Conservation (phyloP, 179 eudicot species). For the Patellifolia procumbens region DNA sequence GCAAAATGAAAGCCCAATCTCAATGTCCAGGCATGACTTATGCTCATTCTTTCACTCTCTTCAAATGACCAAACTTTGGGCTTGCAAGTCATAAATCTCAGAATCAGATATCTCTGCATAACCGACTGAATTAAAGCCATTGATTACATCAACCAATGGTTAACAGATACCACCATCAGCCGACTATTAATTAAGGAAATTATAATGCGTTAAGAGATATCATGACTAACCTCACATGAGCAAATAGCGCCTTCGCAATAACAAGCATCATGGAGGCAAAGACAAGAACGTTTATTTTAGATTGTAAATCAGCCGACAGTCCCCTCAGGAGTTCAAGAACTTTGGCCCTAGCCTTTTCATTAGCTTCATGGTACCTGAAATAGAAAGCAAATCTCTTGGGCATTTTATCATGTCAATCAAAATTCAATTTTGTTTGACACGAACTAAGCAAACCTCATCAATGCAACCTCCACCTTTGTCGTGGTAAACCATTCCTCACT, state of each 20-base stretch:
- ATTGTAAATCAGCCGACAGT: constrained; percentile 75
- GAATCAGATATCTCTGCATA: background rate
- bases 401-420: constrained; percentile 8
- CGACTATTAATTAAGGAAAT: background rate
- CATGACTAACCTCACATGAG: constrained; percentile 83
- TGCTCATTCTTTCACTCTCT: background rate
- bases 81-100: background rate
- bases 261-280: constrained; percentile 92
- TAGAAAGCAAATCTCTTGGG: constrained; percentile 15
- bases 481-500: constrained; percentile 99
- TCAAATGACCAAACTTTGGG: background rate
- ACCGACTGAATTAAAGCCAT: background rate
- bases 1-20: background rate
- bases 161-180: background rate
- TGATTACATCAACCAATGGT: background rate
- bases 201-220: background rate
- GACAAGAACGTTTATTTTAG: constrained; percentile 75
- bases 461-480: constrained; percentile 79
- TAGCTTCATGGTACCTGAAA: constrained; percentile 86
- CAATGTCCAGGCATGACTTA: background rate
- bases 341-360: constrained; percentile 69
- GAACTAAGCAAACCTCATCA: constrained; percentile 50
- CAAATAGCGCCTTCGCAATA: constrained; percentile 89
- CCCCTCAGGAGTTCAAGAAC: constrained; percentile 81
- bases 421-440: background rate